Evolutionary conservation across 2,329 filamentous ascomycete species (phyloP).

Genomic region (Neonectria punicea): DNA sequence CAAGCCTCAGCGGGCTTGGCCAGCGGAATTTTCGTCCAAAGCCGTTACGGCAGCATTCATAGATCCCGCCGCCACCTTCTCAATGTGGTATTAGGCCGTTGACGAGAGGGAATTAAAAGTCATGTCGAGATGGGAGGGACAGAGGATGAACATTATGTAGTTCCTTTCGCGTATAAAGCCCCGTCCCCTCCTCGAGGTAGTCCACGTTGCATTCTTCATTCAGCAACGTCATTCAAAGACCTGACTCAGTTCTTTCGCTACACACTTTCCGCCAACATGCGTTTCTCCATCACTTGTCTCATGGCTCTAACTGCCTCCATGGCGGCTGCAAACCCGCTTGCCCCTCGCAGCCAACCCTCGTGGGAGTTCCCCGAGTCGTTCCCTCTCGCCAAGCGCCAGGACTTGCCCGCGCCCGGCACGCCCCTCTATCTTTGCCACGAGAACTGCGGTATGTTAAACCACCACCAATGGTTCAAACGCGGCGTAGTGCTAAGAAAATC

Average conservation of each 20-base stretch:
- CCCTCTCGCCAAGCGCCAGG: neutral
- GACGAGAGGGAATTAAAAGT: too few species aligned
- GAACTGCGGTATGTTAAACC: neutral
- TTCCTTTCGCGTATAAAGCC: too few species aligned
- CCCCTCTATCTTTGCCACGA: neutral
- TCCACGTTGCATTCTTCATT: neutral
- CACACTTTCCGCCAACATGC: neutral
- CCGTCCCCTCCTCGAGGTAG: neutral
- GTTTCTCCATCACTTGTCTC: neutral
- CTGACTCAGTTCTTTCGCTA: neutral
- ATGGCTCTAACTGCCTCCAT: neutral
- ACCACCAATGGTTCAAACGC: neutral
- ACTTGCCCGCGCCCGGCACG: neutral
- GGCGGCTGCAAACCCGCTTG: neutral
- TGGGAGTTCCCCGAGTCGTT: neutral
- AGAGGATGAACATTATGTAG: too few species aligned
- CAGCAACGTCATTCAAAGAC: neutral
- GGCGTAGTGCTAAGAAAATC: neutral
- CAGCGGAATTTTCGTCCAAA: too few species aligned
- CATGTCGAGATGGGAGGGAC: too few species aligned
- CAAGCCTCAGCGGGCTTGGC: too few species aligned
- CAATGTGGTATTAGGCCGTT: too few species aligned
- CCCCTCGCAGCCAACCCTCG: neutral
- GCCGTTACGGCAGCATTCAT: too few species aligned
- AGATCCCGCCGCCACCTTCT: too few species aligned